Conservation (phyloP, 1,284 basidiomycete genomes). For the Cutaneotrichosporon sp. region DNA sequence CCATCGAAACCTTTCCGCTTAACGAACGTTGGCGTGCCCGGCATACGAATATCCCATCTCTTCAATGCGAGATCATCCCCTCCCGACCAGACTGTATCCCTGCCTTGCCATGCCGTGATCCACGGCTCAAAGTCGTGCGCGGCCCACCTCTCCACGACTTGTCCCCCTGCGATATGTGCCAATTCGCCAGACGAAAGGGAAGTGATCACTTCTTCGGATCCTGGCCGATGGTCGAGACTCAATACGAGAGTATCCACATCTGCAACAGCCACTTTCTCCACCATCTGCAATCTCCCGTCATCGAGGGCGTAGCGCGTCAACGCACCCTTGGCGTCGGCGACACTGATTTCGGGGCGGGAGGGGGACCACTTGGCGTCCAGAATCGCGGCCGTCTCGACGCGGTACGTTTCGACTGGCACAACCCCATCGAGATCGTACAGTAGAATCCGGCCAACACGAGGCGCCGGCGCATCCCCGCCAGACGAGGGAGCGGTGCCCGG, state of each 20-base stretch:
- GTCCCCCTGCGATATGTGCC: conserved; percentile 60
- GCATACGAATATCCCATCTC: conserved; percentile 83
- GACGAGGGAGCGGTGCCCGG: conserved; percentile 1
- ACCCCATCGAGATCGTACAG: conserved; percentile 20
- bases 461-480: conserved; percentile 42
- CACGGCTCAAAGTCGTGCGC: conserved; percentile 95
- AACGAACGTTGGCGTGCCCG: conserved; percentile 63
- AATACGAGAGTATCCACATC: conserved; percentile 54
- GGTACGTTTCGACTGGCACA: conserved; percentile 59
- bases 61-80: conserved; percentile 91
- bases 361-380: conserved; percentile 88
- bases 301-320: conserved; percentile 63
- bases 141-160: conserved; percentile 67
- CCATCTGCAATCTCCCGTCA: conserved; percentile 11
- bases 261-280: conserved; percentile 55
- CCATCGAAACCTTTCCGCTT: conserved; percentile 86
- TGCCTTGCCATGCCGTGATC: conserved; percentile 85
- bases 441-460: conserved; percentile 56
- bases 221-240: conserved; percentile 47
- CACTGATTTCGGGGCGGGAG: conserved; percentile 55
- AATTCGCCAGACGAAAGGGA: conserved; percentile 78
- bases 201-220: conserved; percentile 59
- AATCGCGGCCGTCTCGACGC: conserved; percentile 73
- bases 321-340: conserved; percentile 80
- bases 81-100: conserved; percentile 78